A percentile compares a stretch with the other conserved stretches of the same genome.
Conservation (phyloP, 805 yeast species). For the Yamadazyma takamatsuzukensis region DNA sequence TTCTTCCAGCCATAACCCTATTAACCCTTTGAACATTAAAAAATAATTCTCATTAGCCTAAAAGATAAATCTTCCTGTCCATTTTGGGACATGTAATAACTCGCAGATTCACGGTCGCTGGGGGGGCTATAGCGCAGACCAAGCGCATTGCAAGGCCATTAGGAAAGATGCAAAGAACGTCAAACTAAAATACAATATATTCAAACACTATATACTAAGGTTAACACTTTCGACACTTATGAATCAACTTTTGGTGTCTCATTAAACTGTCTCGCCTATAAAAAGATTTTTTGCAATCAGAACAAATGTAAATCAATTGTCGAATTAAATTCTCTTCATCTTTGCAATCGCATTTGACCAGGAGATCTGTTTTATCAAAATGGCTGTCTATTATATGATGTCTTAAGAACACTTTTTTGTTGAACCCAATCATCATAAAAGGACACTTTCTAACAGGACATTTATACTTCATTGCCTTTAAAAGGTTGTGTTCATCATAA, state of each 20-base stretch:
- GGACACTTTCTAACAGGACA: constrained; percentile 31
- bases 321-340: constrained; percentile 2
- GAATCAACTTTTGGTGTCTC: constrained; percentile 9
- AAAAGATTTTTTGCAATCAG: constrained; percentile 9
- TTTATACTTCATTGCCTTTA: constrained; percentile 12
- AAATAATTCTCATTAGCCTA: no score
- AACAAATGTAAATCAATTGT: constrained; percentile 11
- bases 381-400: constrained; percentile 26
- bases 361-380: constrained; percentile 10
- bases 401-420: constrained; percentile 25
- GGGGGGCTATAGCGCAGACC: no score
- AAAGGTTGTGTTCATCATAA: constrained; percentile 15
- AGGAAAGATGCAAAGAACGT: no score
- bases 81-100: no score
- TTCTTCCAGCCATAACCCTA: no score
- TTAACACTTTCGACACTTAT: no score
- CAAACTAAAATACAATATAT: no score
- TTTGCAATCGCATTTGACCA: constrained; percentile 1
- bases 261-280: constrained; percentile 12
- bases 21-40: no score
- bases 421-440: constrained; percentile 25
- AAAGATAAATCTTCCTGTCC: no score
- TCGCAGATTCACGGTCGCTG: no score
- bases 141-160: no score
- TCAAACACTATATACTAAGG: no score